Base-by-base conservation (phyloP, 768 basidiomycete species). In the Mycena indigotica region DNA sequence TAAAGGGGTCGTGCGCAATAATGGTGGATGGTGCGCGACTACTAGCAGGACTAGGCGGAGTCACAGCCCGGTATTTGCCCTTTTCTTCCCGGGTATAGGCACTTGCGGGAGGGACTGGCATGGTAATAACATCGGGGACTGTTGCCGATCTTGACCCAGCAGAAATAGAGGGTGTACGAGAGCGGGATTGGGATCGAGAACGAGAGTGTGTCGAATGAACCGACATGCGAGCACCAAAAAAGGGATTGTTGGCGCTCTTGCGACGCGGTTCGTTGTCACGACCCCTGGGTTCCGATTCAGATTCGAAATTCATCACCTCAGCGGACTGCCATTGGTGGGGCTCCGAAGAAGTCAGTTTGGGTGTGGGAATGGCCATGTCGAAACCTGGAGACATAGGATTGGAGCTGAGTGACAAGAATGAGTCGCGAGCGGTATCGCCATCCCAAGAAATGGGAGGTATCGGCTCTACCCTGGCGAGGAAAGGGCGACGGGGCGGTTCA, bases 341-440 rank as follows among this genome's bases (percentile, higher is more conserved):
- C 16, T 77, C 72, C 1, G 82, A 78, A 3, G 71, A 64, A 25
- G 76, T 83, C 13, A 85, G 81, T 6, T 75, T 75, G 45, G 88
- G 88, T 4, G 88, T 89, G 60, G 80, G 82, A 66, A 84, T 84
- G 29, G 84, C 85, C 66, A 79, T 77, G 50, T 74, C 77, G 24
- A 74, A 56, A 35, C 75, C 73, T 10, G 85, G 80, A 3, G 84
- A 80, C 75, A 83, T 78, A 32, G 73, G 72, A 23, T 73, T 74
- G n/a, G 80, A 77, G 53, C 67, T 76, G 30, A 80, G 58, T 4
- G 83, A 81, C 16, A 83, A 67, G 72, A 80, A 78, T 2, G 85
- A 85, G 19, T 78, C 74, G 46, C 73, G 78, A 28, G 77, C 75
- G 5, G 80, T 77, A 6, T 80, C 80, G 39, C 80, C 80, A 46